Base-by-base conservation (phyloP, 202 grass and related monocot species). In the Dendrocalamus latiflorus region DNA sequence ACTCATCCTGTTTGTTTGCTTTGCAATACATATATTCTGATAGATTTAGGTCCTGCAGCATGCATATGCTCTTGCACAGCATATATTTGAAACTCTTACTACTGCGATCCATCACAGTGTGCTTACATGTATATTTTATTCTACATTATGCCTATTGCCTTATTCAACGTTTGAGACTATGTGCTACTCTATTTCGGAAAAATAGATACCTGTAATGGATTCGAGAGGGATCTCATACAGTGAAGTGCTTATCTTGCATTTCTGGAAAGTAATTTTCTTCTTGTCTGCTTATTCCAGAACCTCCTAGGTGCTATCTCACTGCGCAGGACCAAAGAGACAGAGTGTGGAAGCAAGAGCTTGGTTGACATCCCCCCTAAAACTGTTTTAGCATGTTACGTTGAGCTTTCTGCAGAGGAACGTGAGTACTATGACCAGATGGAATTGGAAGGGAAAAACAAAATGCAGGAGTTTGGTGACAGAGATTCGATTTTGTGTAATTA, bases 361-460 rank as follows among this genome's bases (percentile, higher is more conserved):
- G 72, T 90, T 66, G 72, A 76, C 15, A 75, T 98, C 30, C 95
- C 89, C 37, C 77, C 85, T 49, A 98, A 95, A 86, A 91, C 85
- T 73, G 83, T 98, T 81, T 72, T 85, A 70, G 81, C 66, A 28
- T 98, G 85, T 75, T 57, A 77, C 74, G 68, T 98, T 75, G 91
- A 95, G 30, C 93, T 98, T 61, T 98, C 95, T 93, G 76, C 79
- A 53, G 92, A 95, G 80, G 95, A 98, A 81, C 87, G 87, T 56
- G 87, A 91, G 70, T 82, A 64, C 45, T 98, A 98, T 69, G 92
- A 95, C 72, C 85, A 78, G 65, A 81, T 98, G 85, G 92, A 93
- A 79, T 65, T 83, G 64, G 89, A 87, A 90, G 95, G 89, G 77
- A 88, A 88, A 89, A 95, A 81, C 72, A 93, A 90, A 88, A 53